Base-by-base conservation (phyloP, 2,329 filamentous ascomycete genomes). In the Acrodontium crateriforme region DNA sequence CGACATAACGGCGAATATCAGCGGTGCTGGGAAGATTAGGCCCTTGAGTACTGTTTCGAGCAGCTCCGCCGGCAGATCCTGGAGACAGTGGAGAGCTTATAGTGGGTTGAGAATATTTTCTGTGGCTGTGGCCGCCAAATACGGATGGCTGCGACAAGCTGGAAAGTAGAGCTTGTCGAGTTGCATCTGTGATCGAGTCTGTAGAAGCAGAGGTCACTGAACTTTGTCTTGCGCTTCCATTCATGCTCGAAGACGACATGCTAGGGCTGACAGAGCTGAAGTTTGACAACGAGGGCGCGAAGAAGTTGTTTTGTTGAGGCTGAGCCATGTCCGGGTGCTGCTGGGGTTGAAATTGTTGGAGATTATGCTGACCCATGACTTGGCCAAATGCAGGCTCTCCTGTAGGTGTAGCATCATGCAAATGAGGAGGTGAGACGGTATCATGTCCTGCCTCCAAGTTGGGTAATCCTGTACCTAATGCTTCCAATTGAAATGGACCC, bases 1-100 rank as follows among this genome's bases (percentile, higher is more conserved):
- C 74, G 37, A 94, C 80, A 54, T 85, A 94, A 52, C 83, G 78
- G 54, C 91, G 84, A 37, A 95, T 71, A 50, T 94, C 83, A 49
- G 71, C 66, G 18, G 82, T 87, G 57, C 70, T 83, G 29, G 87
- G 85, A 32, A 93, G 66, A 46, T 59, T 63, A 43, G 65, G 58
- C 36, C 46, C 48, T 43, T 57, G 53, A 39, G 52, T 27, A 18
- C 38, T 37, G 40, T 46, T 52, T 23, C 42, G 46, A 31, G 47
- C 19, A 47, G 27, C 35, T 24, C 28, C 35, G n/a, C n/a, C n/a
- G n/a, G n/a, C n/a, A 30, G 19, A 45, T 12, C 40, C 39, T 18
- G 43, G 50, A 12, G 62, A 66, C 13, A 66, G 42, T 15, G 67
- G 65, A 50, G 62, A 65, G 43, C 63, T 67, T 37, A 67, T 59